These are phyloP conservation scores for Aspergillus clavatus DNA, from an alignment of 2,329 filamentous ascomycete genomes.

Conservation along the genomic window DNA sequence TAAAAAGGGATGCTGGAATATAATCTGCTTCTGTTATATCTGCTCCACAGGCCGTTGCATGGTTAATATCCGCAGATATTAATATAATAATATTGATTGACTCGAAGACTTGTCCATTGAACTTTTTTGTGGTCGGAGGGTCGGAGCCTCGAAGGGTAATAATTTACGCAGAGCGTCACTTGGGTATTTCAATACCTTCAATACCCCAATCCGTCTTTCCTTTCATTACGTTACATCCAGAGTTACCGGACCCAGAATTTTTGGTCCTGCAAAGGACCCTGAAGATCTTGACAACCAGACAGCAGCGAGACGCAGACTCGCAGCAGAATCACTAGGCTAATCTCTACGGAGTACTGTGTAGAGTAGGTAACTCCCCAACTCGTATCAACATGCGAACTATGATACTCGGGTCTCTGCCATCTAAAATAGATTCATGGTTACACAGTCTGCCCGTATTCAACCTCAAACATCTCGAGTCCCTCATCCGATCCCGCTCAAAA, in stretches of 20 bases:
- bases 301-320: neutral
- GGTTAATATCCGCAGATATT: neutral
- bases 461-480: no score
- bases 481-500: no score
- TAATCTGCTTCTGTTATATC: neutral
- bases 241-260: neutral
- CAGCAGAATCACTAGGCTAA: no score
- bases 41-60: neutral
- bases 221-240: neutral
- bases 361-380: no score
- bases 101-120: neutral
- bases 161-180: no score
- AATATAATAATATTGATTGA: neutral
- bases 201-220: neutral
- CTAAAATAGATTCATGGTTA: no score
- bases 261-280: neutral
- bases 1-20: neutral
- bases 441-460: no score
- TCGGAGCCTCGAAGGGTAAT: no score
- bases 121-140: no score
- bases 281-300: neutral
- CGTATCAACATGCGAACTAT: no score
- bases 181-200: neutral
- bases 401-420: no score
- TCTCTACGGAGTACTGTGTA: no score